phyloP scores from a whole-genome alignment of 2,329 filamentous ascomycete species.

The Claviceps sp. region DNA sequence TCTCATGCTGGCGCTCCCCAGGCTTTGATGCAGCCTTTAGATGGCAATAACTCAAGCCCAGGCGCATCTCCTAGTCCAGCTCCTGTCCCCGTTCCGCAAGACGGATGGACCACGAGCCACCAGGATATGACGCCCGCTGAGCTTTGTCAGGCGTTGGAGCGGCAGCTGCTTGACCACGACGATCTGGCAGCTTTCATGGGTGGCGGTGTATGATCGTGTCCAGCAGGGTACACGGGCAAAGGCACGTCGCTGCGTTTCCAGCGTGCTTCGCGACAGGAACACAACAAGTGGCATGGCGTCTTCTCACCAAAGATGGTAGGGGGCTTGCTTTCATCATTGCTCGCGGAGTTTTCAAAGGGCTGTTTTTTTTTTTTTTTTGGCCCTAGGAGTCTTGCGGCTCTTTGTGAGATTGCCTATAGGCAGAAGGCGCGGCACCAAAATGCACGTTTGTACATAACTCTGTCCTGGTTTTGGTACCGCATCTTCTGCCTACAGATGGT shows the following conservation, averaged over 20 bases:
- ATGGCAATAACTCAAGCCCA: constrained; percentile 25
- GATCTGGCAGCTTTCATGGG: constrained; percentile 51
- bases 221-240: neutral
- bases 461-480: too few relatives aligned
- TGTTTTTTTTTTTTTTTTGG: neutral
- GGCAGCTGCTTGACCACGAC: constrained; percentile 45
- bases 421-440: neutral
- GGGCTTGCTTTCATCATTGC: too few relatives aligned
- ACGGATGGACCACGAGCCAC: constrained; percentile 20
- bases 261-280: neutral
- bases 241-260: neutral
- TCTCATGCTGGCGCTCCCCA: constrained; percentile 19
- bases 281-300: too few relatives aligned
- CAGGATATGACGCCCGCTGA: constrained; percentile 46
- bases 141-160: constrained; percentile 44
- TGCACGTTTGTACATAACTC: too few relatives aligned
- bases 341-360: neutral
- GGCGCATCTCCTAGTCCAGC: constrained; percentile 19
- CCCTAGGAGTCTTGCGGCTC: neutral
- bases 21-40: constrained; percentile 13
- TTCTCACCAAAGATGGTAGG: too few relatives aligned
- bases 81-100: constrained; percentile 15
- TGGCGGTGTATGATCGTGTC: constrained; percentile 35
- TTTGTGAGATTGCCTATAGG: constrained; percentile 2
- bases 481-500: too few relatives aligned